Evolutionary conservation across 306 rosid genomes (phyloP), one percentile per base, ranked within the genome.

Genomic region (Trichosanthes truncata): DNA sequence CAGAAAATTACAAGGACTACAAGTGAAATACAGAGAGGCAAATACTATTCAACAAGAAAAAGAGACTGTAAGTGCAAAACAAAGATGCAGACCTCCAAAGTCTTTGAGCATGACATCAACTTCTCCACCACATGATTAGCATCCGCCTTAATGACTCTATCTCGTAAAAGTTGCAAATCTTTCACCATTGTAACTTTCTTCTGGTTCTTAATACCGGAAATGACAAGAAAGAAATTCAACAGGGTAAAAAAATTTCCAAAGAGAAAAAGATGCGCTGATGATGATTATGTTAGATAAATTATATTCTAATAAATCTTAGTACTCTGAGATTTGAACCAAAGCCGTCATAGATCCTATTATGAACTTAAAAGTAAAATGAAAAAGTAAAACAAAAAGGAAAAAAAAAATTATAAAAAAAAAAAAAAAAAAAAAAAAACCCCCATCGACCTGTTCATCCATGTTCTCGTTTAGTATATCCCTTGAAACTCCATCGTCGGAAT

Each of bases 41-140:
- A 31, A 35, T 36, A 60, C 36, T 9, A 8, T 60, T 20, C 15
- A 60, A 59, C 65, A 23, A 59, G 5, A 59, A 59, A 59, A 59
- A 25, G 18, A 60, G 40, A 61, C n/a, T 61, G 40, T 26, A 14
- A 12, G 68, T 5, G 52, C 33, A 21, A 68, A 38, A 63, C 46
- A 83, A 66, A 81, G 60, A 41, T 1, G 36, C 71, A 76, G 81
- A 94, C 98, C 98, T 91, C 87, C 83, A 90, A 60, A 48, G 91
- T 85, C 40, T 46, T 62, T 81, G 84, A 80, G 51, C 82, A 82
- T 36, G 83, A 45, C 36, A 84, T 48, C 87, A 92, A 84, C 74
- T 89, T 88, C 72, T 87, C 87, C 79, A 88, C 87, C 5, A 38
- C 77, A 81, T 84, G 52, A 86, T 82, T 85, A 76, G 80, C 83